Evolutionary conservation across 2,329 filamentous ascomycete species (phyloP).

Genomic region (Myrmaecium sp.): DNA sequence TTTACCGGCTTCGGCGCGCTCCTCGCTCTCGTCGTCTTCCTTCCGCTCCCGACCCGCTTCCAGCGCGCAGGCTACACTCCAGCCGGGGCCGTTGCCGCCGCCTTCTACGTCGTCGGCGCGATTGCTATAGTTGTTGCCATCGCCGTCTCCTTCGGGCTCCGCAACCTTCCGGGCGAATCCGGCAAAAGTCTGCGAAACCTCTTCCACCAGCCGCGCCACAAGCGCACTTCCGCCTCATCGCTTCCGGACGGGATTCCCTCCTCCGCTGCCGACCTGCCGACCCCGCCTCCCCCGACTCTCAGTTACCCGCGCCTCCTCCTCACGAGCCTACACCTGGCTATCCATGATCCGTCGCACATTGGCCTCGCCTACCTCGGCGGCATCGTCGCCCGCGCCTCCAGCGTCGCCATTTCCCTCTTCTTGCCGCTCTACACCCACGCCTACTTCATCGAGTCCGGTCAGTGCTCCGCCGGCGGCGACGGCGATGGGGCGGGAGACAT

Average conservation of each 20-base stretch:
- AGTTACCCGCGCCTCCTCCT: constrained; percentile 32
- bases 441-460: constrained; percentile 67
- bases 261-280: constrained; percentile 32
- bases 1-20: constrained; percentile 88
- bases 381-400: constrained; percentile 79
- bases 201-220: constrained; percentile 11
- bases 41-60: constrained; percentile 75
- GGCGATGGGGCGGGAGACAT: constrained; percentile 41
- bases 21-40: constrained; percentile 62
- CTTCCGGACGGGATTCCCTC: not conserved
- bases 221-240: constrained; percentile 7
- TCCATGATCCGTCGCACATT: constrained; percentile 61
- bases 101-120: constrained; percentile 71
- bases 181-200: constrained; percentile 48
- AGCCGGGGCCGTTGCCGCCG: constrained; percentile 58
- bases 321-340: constrained; percentile 40
- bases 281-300: too few species aligned
- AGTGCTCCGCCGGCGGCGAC: constrained; percentile 42
- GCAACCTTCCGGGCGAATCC: constrained; percentile 51
- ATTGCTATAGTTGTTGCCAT: constrained; percentile 57
- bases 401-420: constrained; percentile 87
- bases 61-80: constrained; percentile 55
- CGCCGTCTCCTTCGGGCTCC: constrained; percentile 65
- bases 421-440: constrained; percentile 86
- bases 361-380: constrained; percentile 80